Conservation (phyloP, 495 filamentous ascomycete species). For the Neurospora sp. region DNA sequence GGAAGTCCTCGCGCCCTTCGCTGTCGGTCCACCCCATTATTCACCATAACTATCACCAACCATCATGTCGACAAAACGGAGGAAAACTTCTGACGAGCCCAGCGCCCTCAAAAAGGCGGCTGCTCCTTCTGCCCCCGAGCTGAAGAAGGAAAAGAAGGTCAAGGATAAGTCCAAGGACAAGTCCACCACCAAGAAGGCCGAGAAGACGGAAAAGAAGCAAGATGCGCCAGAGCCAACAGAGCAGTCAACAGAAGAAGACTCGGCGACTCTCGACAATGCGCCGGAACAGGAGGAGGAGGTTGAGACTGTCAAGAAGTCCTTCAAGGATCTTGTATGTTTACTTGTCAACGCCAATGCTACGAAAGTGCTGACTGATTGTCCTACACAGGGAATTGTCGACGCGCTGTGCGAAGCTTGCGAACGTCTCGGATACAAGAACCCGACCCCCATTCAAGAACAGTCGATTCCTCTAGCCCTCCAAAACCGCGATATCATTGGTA, state of each 20-base stretch:
- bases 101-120: background rate
- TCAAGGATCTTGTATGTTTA: conserved; percentile 53
- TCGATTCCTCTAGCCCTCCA: conserved; percentile 73
- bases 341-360: background rate
- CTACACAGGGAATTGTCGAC: conserved; percentile 60
- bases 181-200: background rate
- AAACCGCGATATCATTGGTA: conserved; percentile 78
- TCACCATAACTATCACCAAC: background rate
- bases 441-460: conserved; percentile 69
- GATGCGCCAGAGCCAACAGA: background rate
- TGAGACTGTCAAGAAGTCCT: conserved; percentile 48
- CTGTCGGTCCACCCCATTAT: background rate
- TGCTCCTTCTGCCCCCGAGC: background rate
- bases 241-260: conserved; percentile 3
- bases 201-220: conserved; percentile 1
- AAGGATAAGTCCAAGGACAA: background rate
- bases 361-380: background rate
- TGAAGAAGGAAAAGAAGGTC: background rate
- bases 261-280: conserved; percentile 11
- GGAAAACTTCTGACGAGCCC: conserved; percentile 12
- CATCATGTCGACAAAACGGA: conserved; percentile 20
- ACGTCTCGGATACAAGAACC: conserved; percentile 68
- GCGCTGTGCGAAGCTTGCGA: conserved; percentile 79
- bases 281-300: conserved; percentile 7
- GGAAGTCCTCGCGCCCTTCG: background rate